A percentile compares a stretch with the other conserved stretches of the same genome.
Evolutionary conservation across 768 basidiomycete species (phyloP).

Genomic region (Kwoniella botswanensis): DNA sequence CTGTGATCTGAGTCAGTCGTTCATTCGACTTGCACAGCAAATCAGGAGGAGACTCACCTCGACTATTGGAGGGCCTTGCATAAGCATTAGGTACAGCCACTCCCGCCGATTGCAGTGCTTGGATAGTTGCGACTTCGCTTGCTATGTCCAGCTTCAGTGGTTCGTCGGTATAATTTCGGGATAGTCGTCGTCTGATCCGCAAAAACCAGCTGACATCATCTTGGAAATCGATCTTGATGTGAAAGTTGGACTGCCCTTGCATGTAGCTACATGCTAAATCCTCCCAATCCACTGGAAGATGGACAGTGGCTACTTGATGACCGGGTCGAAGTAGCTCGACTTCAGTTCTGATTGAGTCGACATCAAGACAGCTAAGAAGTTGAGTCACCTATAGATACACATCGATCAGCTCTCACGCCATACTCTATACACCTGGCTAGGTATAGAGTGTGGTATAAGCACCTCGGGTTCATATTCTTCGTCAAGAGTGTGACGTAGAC

Average conservation of each 20-base stretch:
- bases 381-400: not conserved
- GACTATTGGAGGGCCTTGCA: not conserved
- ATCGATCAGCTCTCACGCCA: not conserved
- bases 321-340: constrained; percentile 4
- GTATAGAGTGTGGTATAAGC: too few relatives aligned
- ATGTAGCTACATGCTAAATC: not conserved
- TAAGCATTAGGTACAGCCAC: constrained; percentile 18
- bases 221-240: constrained; percentile 21
- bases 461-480: not conserved
- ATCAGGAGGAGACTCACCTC: not conserved
- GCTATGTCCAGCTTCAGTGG: not conserved
- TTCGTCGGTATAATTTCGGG: constrained; percentile 1
- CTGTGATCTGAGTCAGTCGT: not conserved
- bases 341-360: not conserved
- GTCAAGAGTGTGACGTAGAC: not conserved
- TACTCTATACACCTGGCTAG: not conserved
- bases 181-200: constrained; percentile 13
- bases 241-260: constrained; percentile 13
- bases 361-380: not conserved
- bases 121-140: constrained; percentile 29
- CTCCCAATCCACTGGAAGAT: not conserved
- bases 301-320: not conserved
- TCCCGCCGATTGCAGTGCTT: constrained; percentile 11
- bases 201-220: constrained; percentile 27
- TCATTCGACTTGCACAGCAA: not conserved